These are phyloP conservation scores for Cicer yamashitae DNA, from an alignment of 306 rosid genomes.

Conservation along the genomic window DNA sequence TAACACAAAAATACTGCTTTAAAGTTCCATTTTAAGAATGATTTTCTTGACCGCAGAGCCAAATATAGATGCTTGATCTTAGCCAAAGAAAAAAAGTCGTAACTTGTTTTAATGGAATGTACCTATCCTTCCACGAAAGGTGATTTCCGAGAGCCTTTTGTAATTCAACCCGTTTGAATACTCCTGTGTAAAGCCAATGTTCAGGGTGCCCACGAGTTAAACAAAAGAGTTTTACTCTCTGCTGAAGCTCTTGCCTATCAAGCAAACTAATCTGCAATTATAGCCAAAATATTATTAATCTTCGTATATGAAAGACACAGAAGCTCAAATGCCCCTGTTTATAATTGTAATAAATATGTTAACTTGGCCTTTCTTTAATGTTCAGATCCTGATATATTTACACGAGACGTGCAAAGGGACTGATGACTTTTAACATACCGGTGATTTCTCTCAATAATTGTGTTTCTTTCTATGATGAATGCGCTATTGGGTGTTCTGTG, in stretches of 20 bases:
- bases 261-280: conserved; percentile 82
- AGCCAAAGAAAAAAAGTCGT: conserved; percentile 21
- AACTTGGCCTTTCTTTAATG: conserved; percentile 14
- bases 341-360: conserved; percentile 29
- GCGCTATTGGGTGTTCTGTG: not conserved
- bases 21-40: conserved; percentile 30
- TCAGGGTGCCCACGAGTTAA: conserved; percentile 72
- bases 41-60: conserved; percentile 1
- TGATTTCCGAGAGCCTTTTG: conserved; percentile 95
- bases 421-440: not conserved
- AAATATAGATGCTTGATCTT: conserved; percentile 19
- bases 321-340: conserved; percentile 2
- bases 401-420: conserved; percentile 15
- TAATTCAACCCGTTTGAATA: conserved; percentile 77
- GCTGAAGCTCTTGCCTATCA: conserved; percentile 95
- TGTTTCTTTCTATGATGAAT: conserved; percentile 20
- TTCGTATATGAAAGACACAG: conserved; percentile 14
- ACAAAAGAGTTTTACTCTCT: conserved; percentile 69
- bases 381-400: conserved; percentile 8
- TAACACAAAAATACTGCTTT: conserved; percentile 32
- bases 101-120: conserved; percentile 36
- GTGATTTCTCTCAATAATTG: not conserved
- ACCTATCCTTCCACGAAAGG: conserved; percentile 98
- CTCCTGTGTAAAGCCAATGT: conserved; percentile 81
- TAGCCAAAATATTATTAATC: conserved; percentile 35